Evolutionary conservation across 768 basidiomycete species (phyloP).

Genomic region (Tricholoma flavovirens): DNA sequence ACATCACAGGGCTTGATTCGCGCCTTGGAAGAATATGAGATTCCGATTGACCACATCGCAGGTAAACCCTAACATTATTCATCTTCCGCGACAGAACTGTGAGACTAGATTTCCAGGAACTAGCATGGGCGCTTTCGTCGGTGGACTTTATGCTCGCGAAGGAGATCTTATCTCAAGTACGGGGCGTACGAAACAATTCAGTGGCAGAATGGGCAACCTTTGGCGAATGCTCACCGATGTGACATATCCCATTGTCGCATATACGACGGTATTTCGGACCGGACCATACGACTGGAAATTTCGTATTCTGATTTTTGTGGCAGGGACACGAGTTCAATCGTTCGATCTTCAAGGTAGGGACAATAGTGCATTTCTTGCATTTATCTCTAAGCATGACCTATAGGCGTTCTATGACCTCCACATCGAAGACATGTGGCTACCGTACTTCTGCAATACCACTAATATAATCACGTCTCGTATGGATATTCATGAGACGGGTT

Average conservation of each 20-base stretch:
- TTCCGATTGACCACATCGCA: constrained; percentile 92
- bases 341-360: constrained; percentile 77
- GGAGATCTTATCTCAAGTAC: constrained; percentile 83
- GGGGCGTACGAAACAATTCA: constrained; percentile 88
- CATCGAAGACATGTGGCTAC: constrained; percentile 98
- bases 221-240: constrained; percentile 94
- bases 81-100: background rate
- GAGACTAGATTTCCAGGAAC: constrained; percentile 45
- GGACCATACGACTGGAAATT: constrained; percentile 2
- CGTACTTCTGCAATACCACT: constrained; percentile 96
- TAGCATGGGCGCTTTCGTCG: constrained; percentile 89
- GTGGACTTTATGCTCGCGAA: constrained; percentile 92
- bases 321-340: constrained; percentile 96
- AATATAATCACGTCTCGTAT: constrained; percentile 94
- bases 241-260: constrained; percentile 87
- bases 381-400: background rate
- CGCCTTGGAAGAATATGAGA: constrained; percentile 84
- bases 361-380: background rate
- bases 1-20: constrained; percentile 78
- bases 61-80: constrained; percentile 36
- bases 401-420: constrained; percentile 91
- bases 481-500: constrained; percentile 98
- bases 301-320: constrained; percentile 1
- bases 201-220: constrained; percentile 85
- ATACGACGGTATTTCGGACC: constrained; percentile 59